Evolutionary conservation across 1,284 basidiomycete genomes (phyloP).

Genomic region (Entoloma clypeatum): DNA sequence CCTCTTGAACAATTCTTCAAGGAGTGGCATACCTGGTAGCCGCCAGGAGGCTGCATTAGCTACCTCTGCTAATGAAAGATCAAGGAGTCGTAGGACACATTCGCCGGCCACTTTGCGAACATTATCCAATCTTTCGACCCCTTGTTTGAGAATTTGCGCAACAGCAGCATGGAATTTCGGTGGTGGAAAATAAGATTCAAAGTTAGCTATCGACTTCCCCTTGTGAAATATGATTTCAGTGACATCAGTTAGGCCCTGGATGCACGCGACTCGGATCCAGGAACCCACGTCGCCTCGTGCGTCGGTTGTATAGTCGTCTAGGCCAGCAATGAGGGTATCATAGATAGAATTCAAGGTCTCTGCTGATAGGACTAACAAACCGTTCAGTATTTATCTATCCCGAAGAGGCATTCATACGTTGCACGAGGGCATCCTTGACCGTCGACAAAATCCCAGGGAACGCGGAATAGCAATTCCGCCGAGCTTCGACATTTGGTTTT

Average conservation of each 20-base stretch:
- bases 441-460: constrained; percentile 56
- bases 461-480: constrained; percentile 60
- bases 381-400: no score
- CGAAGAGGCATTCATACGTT: constrained; percentile 42
- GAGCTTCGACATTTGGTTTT: constrained; percentile 31
- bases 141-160: constrained; percentile 79
- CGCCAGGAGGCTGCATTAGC: constrained; percentile 43
- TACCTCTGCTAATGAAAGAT: constrained; percentile 40
- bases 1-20: constrained; percentile 56
- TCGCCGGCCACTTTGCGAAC: constrained; percentile 79
- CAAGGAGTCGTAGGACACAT: constrained; percentile 51
- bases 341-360: constrained; percentile 42
- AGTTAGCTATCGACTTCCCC: constrained; percentile 38
- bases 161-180: constrained; percentile 55
- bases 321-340: constrained; percentile 55
- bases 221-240: constrained; percentile 44
- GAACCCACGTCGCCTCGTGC: constrained; percentile 97
- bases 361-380: constrained; percentile 52
- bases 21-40: constrained; percentile 41
- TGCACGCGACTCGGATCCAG: constrained; percentile 84
- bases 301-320: constrained; percentile 90
- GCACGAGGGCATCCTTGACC: constrained; percentile 39
- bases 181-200: constrained; percentile 57
- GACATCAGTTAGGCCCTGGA: constrained; percentile 56
- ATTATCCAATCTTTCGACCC: constrained; percentile 87